Conservation (phyloP, 257 asterid species). For the Coffea canephora region DNA sequence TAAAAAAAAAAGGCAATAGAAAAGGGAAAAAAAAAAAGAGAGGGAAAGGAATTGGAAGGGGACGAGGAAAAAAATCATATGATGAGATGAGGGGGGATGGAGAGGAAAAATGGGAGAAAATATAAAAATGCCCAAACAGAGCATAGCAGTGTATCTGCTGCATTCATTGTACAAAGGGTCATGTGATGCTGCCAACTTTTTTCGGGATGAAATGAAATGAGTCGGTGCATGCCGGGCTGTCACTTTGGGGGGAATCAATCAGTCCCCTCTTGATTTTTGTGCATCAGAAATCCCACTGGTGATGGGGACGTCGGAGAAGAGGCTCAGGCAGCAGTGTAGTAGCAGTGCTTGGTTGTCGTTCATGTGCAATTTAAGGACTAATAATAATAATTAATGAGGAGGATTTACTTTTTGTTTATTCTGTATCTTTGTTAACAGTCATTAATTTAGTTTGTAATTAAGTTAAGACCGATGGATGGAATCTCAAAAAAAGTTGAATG, state of each 20-base stretch:
- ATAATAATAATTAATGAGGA: neutral
- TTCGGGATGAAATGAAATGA: neutral
- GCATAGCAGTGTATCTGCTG: neutral
- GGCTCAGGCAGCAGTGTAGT: neutral
- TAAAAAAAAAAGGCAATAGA: neutral
- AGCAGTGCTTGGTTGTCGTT: constrained; percentile 16
- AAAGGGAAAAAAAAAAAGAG: neutral
- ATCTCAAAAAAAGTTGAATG: constrained; percentile 3
- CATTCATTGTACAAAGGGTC: constrained; percentile 4
- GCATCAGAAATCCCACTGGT: constrained; percentile 1
- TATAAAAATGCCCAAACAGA: constrained; percentile 3
- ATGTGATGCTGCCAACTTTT: constrained; percentile 14
- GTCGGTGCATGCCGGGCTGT: no score
- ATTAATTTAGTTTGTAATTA: constrained; percentile 21
- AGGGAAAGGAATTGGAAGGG: neutral
- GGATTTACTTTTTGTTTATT: neutral
- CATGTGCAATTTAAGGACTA: constrained; percentile 13
- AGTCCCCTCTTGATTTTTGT: no score
- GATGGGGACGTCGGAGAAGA: neutral
- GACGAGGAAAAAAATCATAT: neutral
- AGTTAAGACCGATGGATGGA: constrained; percentile 18
- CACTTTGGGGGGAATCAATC: no score
- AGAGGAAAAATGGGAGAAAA: neutral
- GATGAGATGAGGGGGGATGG: neutral
- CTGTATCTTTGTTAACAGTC: constrained; percentile 10